Conservation (phyloP, 495 filamentous ascomycete genomes). For the Lasiosphaeria ovina region DNA sequence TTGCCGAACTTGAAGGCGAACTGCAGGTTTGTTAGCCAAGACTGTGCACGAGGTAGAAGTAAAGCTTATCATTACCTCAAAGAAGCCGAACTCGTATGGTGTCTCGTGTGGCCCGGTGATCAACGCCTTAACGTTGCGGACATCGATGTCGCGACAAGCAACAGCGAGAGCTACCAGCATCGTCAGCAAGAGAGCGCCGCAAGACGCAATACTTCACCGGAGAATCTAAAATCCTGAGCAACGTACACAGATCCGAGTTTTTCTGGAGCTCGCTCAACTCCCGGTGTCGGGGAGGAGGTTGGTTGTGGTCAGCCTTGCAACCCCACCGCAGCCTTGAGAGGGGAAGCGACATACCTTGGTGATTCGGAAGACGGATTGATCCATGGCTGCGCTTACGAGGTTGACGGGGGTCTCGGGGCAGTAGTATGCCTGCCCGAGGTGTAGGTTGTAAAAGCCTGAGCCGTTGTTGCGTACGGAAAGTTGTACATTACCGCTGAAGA, state of each 20-base stretch:
- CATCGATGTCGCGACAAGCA: slow-evolving; percentile 78
- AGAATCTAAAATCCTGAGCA: slow-evolving; percentile 22
- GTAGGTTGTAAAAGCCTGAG: too few relatives aligned
- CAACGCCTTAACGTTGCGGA: slow-evolving; percentile 82
- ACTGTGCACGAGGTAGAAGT: not conserved
- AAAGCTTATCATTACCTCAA: slow-evolving; percentile 60
- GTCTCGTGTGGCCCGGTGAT: slow-evolving; percentile 93
- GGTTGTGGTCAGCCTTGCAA: slow-evolving; percentile 38
- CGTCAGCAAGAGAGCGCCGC: slow-evolving; percentile 5
- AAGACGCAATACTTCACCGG: too few relatives aligned
- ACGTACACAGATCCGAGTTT: slow-evolving; percentile 72
- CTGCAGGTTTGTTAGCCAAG: slow-evolving; percentile 40
- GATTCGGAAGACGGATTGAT: slow-evolving; percentile 83
- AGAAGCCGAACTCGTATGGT: slow-evolving; percentile 96
- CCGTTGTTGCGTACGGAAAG: too few relatives aligned
- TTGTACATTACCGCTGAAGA: too few relatives aligned
- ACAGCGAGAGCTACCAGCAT: slow-evolving; percentile 70
- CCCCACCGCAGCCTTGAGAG: slow-evolving; percentile 15
- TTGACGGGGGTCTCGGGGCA: too few relatives aligned
- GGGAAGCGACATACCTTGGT: slow-evolving; percentile 58
- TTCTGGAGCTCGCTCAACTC: slow-evolving; percentile 82
- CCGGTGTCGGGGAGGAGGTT: slow-evolving; percentile 39
- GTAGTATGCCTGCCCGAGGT: too few relatives aligned
- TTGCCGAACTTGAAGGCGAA: slow-evolving; percentile 66
- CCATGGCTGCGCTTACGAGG: slow-evolving; percentile 55